A percentile compares a stretch with the other conserved stretches of the same genome.
phyloP scores from a whole-genome alignment of 2,329 filamentous ascomycete species.

The Niveomyces coronatus region DNA sequence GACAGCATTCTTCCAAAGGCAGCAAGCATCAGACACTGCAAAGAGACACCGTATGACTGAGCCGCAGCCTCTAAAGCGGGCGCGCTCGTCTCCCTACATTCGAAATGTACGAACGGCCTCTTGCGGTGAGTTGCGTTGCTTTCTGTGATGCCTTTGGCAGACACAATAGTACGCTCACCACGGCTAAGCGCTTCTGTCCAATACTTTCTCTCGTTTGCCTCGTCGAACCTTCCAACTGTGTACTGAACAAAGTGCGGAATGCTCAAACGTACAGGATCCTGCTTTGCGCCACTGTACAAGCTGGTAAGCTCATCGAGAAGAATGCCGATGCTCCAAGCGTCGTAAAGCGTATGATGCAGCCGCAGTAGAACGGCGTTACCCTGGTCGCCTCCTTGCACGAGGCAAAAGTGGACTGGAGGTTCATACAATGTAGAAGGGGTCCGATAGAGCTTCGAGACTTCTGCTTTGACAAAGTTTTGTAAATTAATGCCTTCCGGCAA shows the following conservation, averaged over 20 bases:
- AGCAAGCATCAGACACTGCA: slow-evolving; percentile 6
- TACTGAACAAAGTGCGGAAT: neutral
- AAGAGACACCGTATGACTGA: slow-evolving; percentile 2
- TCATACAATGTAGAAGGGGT: neutral
- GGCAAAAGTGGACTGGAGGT: neutral
- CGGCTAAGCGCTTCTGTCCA: neutral
- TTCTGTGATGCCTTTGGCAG: neutral
- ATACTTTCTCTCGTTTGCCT: slow-evolving; percentile 1
- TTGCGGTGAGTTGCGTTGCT: neutral
- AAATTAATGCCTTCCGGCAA: neutral
- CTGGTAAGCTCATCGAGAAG: neutral
- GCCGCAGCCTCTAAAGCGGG: slow-evolving; percentile 7
- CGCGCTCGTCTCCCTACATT: slow-evolving; percentile 5
- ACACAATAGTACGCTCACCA: neutral
- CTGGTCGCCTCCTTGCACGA: neutral
- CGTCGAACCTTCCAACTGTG: neutral
- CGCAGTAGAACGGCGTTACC: neutral
- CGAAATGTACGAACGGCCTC: slow-evolving; percentile 1
- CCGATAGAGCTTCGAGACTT: neutral
- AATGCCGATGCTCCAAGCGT: slow-evolving; percentile 1
- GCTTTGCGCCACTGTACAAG: neutral
- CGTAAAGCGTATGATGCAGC: slow-evolving; percentile 1
- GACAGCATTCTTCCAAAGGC: slow-evolving; percentile 9
- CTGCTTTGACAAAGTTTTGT: slow-evolving; percentile 1
- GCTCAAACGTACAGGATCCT: neutral